These are phyloP conservation scores for Mortierella sp. DNA, from an alignment of 371 early-diverging fungal genomes.

Conservation along the genomic window DNA sequence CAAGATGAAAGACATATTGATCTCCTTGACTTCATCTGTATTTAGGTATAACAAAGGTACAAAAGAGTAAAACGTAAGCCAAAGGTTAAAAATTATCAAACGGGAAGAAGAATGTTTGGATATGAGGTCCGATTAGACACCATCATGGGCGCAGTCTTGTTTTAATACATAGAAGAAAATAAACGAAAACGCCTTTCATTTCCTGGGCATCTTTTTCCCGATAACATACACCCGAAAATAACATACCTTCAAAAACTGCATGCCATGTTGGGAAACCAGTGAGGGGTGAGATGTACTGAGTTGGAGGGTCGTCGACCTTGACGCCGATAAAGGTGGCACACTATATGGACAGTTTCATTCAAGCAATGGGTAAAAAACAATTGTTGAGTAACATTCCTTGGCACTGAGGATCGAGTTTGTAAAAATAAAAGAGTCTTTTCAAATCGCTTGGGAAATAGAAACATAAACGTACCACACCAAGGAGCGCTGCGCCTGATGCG, in stretches of 20 bases:
- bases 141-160: constrained; percentile 4
- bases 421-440: no score
- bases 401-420: no score
- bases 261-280: constrained; percentile 56
- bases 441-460: no score
- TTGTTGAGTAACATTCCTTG: no score
- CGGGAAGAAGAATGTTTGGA: neutral
- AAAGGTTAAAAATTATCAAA: neutral
- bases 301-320: constrained; percentile 27
- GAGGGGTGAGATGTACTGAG: constrained; percentile 39
- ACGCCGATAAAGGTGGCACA: constrained; percentile 25
- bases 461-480: constrained; percentile 11
- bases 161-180: neutral
- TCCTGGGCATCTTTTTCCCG: no score
- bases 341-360: constrained; percentile 12
- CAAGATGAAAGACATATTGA: constrained; percentile 35
- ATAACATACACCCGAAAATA: no score
- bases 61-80: neutral
- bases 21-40: constrained; percentile 32
- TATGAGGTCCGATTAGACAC: neutral
- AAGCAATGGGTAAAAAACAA: neutral
- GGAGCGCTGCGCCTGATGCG: constrained; percentile 1
- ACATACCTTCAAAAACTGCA: constrained; percentile 28
- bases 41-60: neutral
- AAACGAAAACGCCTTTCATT: neutral